Percentiles rank a stretch among this genome's conserved stretches.
These are phyloP conservation scores for Nicotiana rustica DNA, from an alignment of 305 asterid genomes.

Conservation along the genomic window DNA sequence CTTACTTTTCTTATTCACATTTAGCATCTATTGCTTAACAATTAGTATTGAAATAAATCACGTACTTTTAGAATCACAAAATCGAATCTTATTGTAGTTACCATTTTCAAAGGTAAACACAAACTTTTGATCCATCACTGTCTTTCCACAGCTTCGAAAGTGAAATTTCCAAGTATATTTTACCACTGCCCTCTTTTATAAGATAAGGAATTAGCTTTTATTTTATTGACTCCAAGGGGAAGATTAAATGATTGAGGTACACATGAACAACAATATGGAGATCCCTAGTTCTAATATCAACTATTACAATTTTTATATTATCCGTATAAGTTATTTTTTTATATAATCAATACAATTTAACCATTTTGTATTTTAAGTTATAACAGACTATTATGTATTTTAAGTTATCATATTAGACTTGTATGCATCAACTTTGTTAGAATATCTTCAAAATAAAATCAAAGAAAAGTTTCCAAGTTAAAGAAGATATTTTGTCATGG, in stretches of 20 bases:
- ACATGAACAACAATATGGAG: neutral
- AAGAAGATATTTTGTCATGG: neutral
- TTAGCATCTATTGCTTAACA: too few relatives aligned
- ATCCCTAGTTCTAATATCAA: neutral
- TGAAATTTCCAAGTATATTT: neutral
- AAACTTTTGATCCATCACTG: neutral
- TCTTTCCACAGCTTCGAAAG: neutral
- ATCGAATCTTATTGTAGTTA: too few relatives aligned
- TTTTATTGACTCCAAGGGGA: neutral
- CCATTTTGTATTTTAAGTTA: neutral
- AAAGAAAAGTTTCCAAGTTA: neutral
- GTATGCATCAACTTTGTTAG: neutral
- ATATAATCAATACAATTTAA: neutral
- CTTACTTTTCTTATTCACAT: too few relatives aligned
- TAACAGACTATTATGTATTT: neutral
- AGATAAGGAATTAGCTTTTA: neutral
- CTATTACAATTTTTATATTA: neutral
- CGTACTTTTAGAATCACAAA: too few relatives aligned
- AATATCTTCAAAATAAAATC: neutral
- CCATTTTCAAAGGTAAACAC: too few relatives aligned
- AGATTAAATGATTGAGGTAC: neutral
- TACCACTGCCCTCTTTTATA: constrained; percentile 1
- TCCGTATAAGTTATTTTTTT: neutral
- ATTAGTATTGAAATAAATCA: too few relatives aligned
- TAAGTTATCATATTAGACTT: neutral